Evolutionary conservation across 1,284 basidiomycete species (phyloP), one percentile per base, ranked within the genome.

Genomic region (Cutaneotrichosporon sp.): DNA sequence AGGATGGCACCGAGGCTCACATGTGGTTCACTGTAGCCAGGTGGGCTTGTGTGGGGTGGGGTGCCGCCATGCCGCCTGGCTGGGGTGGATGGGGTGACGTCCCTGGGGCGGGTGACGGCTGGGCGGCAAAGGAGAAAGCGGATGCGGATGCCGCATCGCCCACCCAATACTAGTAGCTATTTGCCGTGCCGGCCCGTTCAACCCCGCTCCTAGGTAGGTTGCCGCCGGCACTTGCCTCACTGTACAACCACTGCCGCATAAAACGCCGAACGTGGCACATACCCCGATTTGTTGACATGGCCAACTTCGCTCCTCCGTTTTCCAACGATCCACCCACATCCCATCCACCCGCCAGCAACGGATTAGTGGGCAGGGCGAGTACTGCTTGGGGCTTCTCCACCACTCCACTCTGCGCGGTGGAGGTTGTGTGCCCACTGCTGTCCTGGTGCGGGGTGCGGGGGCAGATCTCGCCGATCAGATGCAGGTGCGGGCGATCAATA

Each of bases 211-310:
- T 13, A 10, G 11, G 4, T 8, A 11, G 25, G 22, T 29, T 51
- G 49, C 49, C 49, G 49, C 49, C 49, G 49, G 49, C 49, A 51
- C 18, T 51, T 2, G 49, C 38, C n/a, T 5, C 3, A 4, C 11
- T 2, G 1, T n/a, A 6, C 6, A 20, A 13, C 27, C 49, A 51
- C 24, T 47, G 22, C 25, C 24, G 45, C 45, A 13, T 10, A 47
- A 51, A 51, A 51, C 27, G 49, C 49, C 49, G 49, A 33, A 42
- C 29, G 49, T 51, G 45, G 45, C 45, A 47, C 20, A 47, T 47
- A 8, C 45, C 18, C 13, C 25, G 9, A 13, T 14, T 47, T 42
- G 38, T 42, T 42, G 38, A 42, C 38, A 42, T 42, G 11, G 16
- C 38, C 38, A n/a, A 42, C 38, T 7, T 42, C 18, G 38, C 18